Evolutionary conservation across 148 eudicot genomes (phyloP), one percentile per base, ranked within the genome.

Genomic region (Vaccinium corymbosum): DNA sequence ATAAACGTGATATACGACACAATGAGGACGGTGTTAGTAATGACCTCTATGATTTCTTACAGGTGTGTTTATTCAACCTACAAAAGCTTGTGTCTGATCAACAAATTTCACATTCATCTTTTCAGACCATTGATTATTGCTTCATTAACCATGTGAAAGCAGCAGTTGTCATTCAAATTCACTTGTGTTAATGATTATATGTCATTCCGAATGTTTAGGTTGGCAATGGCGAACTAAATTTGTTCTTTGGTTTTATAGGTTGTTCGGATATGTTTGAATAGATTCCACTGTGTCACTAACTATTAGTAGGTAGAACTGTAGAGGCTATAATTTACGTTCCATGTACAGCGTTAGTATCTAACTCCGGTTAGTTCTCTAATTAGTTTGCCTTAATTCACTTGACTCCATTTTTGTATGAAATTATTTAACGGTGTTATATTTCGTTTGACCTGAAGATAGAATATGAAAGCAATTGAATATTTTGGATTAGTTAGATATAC

Each of bases 31-130:
- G 96, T 82, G 96, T 94, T 81, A 94, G 98, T 78, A 88, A 92
- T 84, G 98, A 94, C 87, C 87, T 94, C 10, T 94, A 94, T 80
- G 98, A 94, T 89, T 94, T 94, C 88, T 79, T 94, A 81, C 94
- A 92, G 90, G 97, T 92, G 14, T 32, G 89, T 81, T 78, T 76
- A 12, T 35, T 68, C 61, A 75, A 50, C 55, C 6, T 83, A 57
- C 0, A 51, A 10, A 17, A 66, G 42, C 75, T 42, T 42, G 64
- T 53, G 6, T 85, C 64, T 52, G 29, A 70, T 25, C 15, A 70
- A 70, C 3, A 46, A 80, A 81, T 66, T 38, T 52, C 76, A 51
- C 73, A 17, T 35, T 68, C 11, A 25, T 66, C 27, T 16, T 16
- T 12, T 72, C 19, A 70, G 6, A 52, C 64, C 66, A 55, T 53